Evolutionary conservation across 2,329 filamentous ascomycete species (phyloP).

Genomic region (Aureobasidium sp.): DNA sequence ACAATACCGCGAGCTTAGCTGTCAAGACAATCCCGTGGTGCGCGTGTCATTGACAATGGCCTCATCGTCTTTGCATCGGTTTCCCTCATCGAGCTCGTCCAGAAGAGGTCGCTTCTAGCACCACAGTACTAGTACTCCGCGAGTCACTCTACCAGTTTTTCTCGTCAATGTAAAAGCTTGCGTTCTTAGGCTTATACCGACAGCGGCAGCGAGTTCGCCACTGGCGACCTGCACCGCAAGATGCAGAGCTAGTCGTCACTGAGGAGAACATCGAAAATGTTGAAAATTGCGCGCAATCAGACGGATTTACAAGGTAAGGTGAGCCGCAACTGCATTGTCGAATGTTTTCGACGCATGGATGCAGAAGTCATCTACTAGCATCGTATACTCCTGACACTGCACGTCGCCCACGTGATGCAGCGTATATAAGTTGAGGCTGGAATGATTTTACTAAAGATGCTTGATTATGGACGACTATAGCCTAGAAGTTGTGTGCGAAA

Average conservation of each 20-base stretch:
- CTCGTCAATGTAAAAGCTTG: no score
- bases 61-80: neutral
- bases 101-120: neutral
- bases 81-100: neutral
- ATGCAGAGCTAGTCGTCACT: slow-evolving; percentile 73
- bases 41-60: neutral
- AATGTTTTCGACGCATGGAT: no score
- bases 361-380: no score
- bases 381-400: no score
- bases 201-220: slow-evolving; percentile 47
- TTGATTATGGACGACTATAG: neutral
- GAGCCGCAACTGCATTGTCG: no score
- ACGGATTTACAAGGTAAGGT: no score
- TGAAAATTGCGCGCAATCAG: slow-evolving; percentile 79
- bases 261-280: slow-evolving; percentile 77
- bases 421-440: no score
- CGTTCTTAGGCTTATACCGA: neutral
- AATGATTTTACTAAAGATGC: neutral
- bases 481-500: neutral
- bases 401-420: slow-evolving; percentile 30
- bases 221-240: slow-evolving; percentile 72
- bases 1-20: no score
- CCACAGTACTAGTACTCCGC: no score
- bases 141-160: no score
- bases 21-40: no score